These are phyloP conservation scores for Starmerella asiatica DNA, from an alignment of 805 yeast genomes.

Conservation along the genomic window DNA sequence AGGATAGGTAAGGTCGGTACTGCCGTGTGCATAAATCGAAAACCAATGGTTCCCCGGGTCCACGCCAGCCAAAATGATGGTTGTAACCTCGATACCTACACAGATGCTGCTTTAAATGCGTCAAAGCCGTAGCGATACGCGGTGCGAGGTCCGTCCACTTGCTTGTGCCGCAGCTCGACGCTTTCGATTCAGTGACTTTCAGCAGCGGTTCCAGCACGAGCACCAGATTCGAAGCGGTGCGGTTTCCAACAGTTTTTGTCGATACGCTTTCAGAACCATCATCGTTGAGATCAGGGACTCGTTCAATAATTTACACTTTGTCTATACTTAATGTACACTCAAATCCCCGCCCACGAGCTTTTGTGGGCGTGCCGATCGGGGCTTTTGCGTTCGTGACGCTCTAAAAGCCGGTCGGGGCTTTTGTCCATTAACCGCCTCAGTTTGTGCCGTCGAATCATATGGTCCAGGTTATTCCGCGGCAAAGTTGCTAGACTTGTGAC, in stretches of 20 bases:
- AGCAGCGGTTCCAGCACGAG: slow-evolving; percentile 99
- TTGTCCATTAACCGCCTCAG: not conserved
- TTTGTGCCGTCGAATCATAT: not conserved
- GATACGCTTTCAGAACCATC: no score
- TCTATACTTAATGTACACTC: no score
- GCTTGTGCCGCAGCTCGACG: slow-evolving; percentile 73
- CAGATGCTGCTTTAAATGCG: slow-evolving; percentile 85
- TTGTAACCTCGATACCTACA: slow-evolving; percentile 97
- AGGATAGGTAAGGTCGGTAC: slow-evolving; percentile 89
- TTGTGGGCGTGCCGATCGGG: no score
- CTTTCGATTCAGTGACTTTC: slow-evolving; percentile 93
- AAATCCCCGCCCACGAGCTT: no score
- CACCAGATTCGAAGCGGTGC: slow-evolving; percentile 88
- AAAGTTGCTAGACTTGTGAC: not conserved
- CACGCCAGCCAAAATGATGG: slow-evolving; percentile 92
- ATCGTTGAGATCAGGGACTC: no score
- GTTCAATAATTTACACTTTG: no score
- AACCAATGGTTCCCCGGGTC: slow-evolving; percentile 92
- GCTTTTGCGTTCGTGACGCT: no score
- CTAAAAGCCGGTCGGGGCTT: not conserved
- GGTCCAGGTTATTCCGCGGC: not conserved
- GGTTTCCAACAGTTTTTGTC: slow-evolving; percentile 96
- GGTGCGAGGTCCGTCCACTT: slow-evolving; percentile 77
- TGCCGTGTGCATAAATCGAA: slow-evolving; percentile 94
- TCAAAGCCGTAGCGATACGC: slow-evolving; percentile 83